These are phyloP conservation scores for Suillus ampliporus DNA, from an alignment of 768 basidiomycete genomes.

Conservation along the genomic window DNA sequence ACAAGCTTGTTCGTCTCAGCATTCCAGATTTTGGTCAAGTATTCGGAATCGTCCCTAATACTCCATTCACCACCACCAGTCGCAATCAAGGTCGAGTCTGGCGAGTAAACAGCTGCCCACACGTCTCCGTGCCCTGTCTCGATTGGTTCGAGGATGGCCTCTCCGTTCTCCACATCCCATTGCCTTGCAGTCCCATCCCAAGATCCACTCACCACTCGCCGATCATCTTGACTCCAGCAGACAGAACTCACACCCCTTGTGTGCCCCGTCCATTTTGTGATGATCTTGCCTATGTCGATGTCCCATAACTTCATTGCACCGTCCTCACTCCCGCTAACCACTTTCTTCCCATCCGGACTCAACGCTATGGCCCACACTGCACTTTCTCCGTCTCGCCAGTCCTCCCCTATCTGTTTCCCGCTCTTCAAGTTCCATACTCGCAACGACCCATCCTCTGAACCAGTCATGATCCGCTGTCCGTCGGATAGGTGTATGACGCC, in stretches of 20 bases:
- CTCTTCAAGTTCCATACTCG: neutral
- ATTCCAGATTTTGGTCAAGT: constrained; percentile 2
- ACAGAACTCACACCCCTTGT: fast-evolving
- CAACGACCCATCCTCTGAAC: neutral
- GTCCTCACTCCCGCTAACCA: neutral
- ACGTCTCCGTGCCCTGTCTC: neutral
- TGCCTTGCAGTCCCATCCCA: neutral
- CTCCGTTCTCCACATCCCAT: neutral
- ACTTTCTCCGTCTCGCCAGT: neutral
- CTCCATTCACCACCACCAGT: constrained; percentile 5
- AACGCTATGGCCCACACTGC: neutral
- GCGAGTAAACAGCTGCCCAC: constrained; percentile 10
- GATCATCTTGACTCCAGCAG: neutral
- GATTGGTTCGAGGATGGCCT: neutral
- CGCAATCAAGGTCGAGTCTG: constrained; percentile 5
- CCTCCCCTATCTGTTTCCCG: neutral
- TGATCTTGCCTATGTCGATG: neutral
- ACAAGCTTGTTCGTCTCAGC: constrained; percentile 1
- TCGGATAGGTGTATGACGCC: neutral
- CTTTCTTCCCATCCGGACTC: neutral
- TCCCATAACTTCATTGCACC: neutral
- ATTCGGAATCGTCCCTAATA: no score
- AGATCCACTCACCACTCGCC: neutral
- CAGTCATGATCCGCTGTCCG: neutral
- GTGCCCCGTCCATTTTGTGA: neutral